A percentile compares a stretch with the other conserved stretches of the same genome.
These are phyloP conservation scores for Parathielavia appendiculata DNA, from an alignment of 495 filamentous ascomycete species.

Conservation along the genomic window DNA sequence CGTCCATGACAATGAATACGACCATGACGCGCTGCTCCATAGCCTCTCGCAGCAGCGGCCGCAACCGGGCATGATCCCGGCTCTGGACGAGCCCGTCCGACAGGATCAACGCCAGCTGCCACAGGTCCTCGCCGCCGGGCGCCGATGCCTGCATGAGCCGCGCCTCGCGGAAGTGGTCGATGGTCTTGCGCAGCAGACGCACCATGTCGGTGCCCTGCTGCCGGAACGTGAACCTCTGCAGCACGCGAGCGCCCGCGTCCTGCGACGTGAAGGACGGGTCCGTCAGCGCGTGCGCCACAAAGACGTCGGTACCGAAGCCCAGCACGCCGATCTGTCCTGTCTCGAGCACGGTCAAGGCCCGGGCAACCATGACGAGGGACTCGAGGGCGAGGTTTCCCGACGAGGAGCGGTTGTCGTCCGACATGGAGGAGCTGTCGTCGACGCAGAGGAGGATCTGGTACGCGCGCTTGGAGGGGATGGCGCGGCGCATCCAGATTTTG, in stretches of 20 bases:
- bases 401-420: constrained; percentile 56
- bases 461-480: constrained; percentile 81
- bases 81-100: constrained; percentile 86
- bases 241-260: constrained; percentile 73
- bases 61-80: constrained; percentile 70
- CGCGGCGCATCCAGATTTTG: constrained; percentile 98
- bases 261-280: constrained; percentile 67
- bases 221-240: constrained; percentile 80
- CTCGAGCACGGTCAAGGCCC: constrained; percentile 83
- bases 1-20: constrained; percentile 93
- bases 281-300: constrained; percentile 84
- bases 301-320: constrained; percentile 79
- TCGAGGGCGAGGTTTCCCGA: constrained; percentile 70
- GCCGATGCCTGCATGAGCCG: constrained; percentile 50
- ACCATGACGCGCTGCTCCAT: constrained; percentile 95
- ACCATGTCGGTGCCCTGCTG: constrained; percentile 80
- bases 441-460: constrained; percentile 98
- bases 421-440: constrained; percentile 92
- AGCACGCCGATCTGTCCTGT: constrained; percentile 84
- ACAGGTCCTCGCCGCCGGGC: constrained; percentile 70
- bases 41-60: constrained; percentile 74
- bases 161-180: constrained; percentile 75
- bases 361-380: constrained; percentile 81
- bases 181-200: constrained; percentile 67
- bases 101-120: constrained; percentile 91